A percentile compares a stretch with the other conserved stretches of the same genome.
phyloP scores from a whole-genome alignment of 441 rosid genomes.

The Daphne laureola region DNA sequence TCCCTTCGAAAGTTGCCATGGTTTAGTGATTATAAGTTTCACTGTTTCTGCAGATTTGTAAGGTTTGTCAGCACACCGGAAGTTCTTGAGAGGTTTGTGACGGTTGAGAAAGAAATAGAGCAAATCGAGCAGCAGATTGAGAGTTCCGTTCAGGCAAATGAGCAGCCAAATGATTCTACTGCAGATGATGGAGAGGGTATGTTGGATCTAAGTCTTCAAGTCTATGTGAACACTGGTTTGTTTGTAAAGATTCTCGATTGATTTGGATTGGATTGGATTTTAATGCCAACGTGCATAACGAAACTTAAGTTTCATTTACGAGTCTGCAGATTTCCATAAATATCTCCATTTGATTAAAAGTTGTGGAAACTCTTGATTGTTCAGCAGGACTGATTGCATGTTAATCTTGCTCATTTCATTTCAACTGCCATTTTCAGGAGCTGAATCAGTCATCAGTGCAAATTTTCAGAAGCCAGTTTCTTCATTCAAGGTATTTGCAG shows the following conservation, averaged over 20 bases:
- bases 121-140: conserved; percentile 85
- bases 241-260: too few species aligned
- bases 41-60: conserved; percentile 53
- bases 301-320: too few species aligned
- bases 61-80: conserved; percentile 89
- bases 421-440: conserved; percentile 24
- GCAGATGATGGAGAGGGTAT: conserved; percentile 57
- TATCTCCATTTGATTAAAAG: background rate
- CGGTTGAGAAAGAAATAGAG: conserved; percentile 68
- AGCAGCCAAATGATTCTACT: conserved; percentile 27
- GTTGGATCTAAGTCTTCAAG: conserved; percentile 5
- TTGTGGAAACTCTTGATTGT: too few species aligned
- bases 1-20: background rate
- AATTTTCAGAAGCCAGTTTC: conserved; percentile 33
- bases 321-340: too few species aligned
- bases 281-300: too few species aligned
- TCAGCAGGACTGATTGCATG: too few species aligned
- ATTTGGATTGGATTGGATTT: too few species aligned
- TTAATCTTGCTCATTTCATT: background rate
- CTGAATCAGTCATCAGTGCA: conserved; percentile 30
- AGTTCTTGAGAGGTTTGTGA: conserved; percentile 89
- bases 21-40: background rate
- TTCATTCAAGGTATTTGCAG: conserved; percentile 34
- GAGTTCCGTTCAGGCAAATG: conserved; percentile 57
- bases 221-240: background rate